Conservation (phyloP, 352 stramenopile species). For the Aphanomyces invadans region DNA sequence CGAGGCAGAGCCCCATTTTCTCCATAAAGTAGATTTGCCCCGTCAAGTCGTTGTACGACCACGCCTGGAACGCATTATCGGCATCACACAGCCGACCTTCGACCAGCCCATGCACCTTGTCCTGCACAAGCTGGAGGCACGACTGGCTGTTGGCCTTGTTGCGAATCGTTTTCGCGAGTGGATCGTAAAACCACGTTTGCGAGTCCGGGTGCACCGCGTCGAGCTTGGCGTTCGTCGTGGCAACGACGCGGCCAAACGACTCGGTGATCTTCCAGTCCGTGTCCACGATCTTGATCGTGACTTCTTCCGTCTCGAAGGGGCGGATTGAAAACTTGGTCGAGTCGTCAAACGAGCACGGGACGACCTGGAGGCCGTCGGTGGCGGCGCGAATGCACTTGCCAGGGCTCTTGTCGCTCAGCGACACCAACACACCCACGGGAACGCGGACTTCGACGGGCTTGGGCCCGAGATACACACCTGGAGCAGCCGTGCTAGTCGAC, state of each 20-base stretch:
- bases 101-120: conserved; percentile 41
- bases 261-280: conserved; percentile 42
- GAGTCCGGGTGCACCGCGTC: conserved; percentile 43
- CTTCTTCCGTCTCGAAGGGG: conserved; percentile 28
- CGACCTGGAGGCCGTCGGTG: background rate
- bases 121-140: conserved; percentile 53
- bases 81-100: conserved; percentile 51
- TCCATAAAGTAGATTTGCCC: conserved; percentile 37
- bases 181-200: conserved; percentile 62
- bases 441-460: conserved; percentile 7
- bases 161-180: conserved; percentile 37
- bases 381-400: background rate
- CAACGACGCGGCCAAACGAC: conserved; percentile 32
- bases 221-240: conserved; percentile 29
- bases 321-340: conserved; percentile 29
- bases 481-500: background rate
- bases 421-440: background rate
- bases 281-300: conserved; percentile 26
- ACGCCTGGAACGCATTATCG: conserved; percentile 57
- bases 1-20: conserved; percentile 48
- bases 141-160: conserved; percentile 54
- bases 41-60: conserved; percentile 42
- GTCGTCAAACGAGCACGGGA: background rate
- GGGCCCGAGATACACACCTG: background rate
- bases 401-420: background rate